Evolutionary conservation across 208 protist species (phyloP), one percentile per base, ranked within the genome.

Genomic region (Wallacemonas sp.): DNA sequence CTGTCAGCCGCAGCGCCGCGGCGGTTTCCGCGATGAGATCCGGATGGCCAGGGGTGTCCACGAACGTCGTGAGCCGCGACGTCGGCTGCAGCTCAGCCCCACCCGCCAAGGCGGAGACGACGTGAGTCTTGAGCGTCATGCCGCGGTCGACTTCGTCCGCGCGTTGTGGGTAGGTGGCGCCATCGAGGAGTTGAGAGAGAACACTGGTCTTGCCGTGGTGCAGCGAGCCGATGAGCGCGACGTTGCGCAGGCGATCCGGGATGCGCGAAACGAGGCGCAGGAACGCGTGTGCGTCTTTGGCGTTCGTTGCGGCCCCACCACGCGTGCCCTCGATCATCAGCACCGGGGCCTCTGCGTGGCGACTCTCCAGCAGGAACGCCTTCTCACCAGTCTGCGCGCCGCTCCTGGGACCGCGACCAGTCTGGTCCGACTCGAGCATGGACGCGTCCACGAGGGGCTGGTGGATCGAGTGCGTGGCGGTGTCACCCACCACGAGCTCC

Each of bases 21-120:
- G 86, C 80, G 2, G 88, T 89, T 74, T 99, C 98, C 47, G 98
- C 98, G 14, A 78, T 79, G 73, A 99, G 99, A 60, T 99, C 98
- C 19, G 98, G 87, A 72, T 99, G 98, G 1, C 98, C 98, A 12
- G 99, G 99, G 2, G 99, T 99, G 89, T 99, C 99, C 11, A 99
- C 82, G 19, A 99, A 68, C 65, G 99, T 99, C 4, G 99, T 38
- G 14, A 99, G 79, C 54, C 83, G 80, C 33, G 80, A 81, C 0
- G 84, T 65, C 0, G 71, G 57, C 67, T 95, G 80, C 27, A 81
- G 67, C 49, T 48, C 52, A 5, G 69, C 74, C 0, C 86, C 86
- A 1, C 80, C 54, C 9, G 76, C 75, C 1, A 93, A 33, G 21
- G 68, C 65, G 1, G 85, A 80, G 23, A 92, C 68, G 14, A 93